Evolutionary conservation across 768 basidiomycete genomes (phyloP).

Genomic region (Russula earlei): DNA sequence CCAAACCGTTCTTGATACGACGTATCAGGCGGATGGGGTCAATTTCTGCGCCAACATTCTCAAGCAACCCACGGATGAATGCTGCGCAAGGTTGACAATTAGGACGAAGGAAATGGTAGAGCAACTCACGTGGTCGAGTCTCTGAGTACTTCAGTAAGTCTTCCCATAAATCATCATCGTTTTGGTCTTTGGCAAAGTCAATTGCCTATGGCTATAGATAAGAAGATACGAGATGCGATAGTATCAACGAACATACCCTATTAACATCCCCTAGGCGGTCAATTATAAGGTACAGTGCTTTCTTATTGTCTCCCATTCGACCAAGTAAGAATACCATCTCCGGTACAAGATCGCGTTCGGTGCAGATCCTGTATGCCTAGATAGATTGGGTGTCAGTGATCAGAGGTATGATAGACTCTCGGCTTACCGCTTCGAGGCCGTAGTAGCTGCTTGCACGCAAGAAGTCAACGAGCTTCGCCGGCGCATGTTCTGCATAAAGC

Average conservation of each 20-base stretch:
- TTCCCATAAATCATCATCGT: slow-evolving; percentile 96
- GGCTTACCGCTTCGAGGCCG: slow-evolving; percentile 66
- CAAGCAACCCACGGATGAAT: slow-evolving; percentile 90
- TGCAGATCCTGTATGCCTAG: slow-evolving; percentile 82
- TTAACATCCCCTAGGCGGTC: slow-evolving; percentile 90
- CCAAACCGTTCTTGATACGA: slow-evolving; percentile 90
- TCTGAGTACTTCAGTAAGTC: slow-evolving; percentile 92
- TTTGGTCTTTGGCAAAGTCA: slow-evolving; percentile 96
- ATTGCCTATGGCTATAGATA: slow-evolving; percentile 38
- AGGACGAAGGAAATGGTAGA: background rate
- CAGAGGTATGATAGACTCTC: background rate
- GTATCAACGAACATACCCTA: slow-evolving; percentile 42
- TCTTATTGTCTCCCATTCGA: slow-evolving; percentile 95
- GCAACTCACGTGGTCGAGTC: slow-evolving; percentile 66
- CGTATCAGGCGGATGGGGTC: slow-evolving; percentile 90
- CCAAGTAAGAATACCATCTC: slow-evolving; percentile 98
- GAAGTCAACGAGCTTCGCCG: slow-evolving; percentile 76
- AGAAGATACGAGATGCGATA: background rate
- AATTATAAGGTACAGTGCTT: slow-evolving; percentile 89
- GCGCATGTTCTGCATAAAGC: slow-evolving; percentile 85
- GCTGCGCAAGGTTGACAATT: slow-evolving; percentile 34
- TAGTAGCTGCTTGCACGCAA: slow-evolving; percentile 87
- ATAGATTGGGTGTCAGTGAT: background rate
- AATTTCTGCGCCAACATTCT: slow-evolving; percentile 94
- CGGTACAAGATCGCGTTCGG: slow-evolving; percentile 74